A percentile compares a stretch with the other conserved stretches of the same genome.
phyloP scores from a whole-genome alignment of 129 eudicot species.

The Helianthus annuus region HanXRQr2.0-SUNRISE NC_035440.2:2422923-2423422 shows the following conservation, averaged over 20 bases:
- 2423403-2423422: too few species aligned
- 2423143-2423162: constrained; percentile 30
- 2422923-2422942: too few species aligned
- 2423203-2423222: not conserved
- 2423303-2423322: too few species aligned
- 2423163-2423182: constrained; percentile 26
- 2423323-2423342: too few species aligned
- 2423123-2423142: not conserved
- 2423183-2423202: constrained; percentile 11
- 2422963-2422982: not conserved
- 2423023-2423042: not conserved
- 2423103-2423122: not conserved
- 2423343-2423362: too few species aligned
- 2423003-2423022: not conserved
- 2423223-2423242: too few species aligned
- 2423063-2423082: constrained; percentile 7
- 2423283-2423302: too few species aligned
- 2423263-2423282: too few species aligned
- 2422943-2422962: not conserved
- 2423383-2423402: too few species aligned
- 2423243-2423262: too few species aligned
- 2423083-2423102: constrained; percentile 5
- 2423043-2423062: not conserved
- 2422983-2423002: not conserved
- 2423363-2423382: too few species aligned